Conservation (phyloP, 176 grass and related monocot genomes). For the Triticum dicoccoides region DNA sequence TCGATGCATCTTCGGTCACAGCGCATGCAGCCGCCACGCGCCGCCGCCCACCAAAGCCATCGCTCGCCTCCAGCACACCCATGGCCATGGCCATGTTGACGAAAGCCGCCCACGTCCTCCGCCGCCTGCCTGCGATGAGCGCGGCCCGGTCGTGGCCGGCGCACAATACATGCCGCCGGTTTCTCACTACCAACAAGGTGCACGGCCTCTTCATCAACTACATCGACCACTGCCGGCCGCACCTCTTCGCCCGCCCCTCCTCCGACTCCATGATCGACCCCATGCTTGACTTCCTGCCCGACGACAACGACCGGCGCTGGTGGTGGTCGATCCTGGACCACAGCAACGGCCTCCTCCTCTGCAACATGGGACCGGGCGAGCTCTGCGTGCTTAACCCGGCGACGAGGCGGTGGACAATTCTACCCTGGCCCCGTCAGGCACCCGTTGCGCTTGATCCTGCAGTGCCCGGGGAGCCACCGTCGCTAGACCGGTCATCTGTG, state of each 20-base stretch:
- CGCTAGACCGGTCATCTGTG: too few relatives aligned
- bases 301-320: neutral
- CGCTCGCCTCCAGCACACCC: neutral
- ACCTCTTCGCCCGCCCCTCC: neutral
- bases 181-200: neutral
- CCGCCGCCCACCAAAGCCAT: neutral
- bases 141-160: neutral
- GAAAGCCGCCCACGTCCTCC: neutral
- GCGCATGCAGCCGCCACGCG: neutral
- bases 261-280: neutral
- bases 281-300: neutral
- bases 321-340: neutral
- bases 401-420: neutral
- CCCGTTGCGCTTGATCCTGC: too few relatives aligned
- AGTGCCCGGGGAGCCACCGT: too few relatives aligned
- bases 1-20: too few relatives aligned
- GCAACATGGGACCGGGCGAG: neutral
- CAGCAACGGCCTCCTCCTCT: neutral
- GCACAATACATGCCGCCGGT: too few relatives aligned
- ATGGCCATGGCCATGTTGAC: neutral
- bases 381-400: neutral
- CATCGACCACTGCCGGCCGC: neutral
- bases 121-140: neutral
- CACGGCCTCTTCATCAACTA: neutral
- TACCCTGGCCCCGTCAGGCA: too few relatives aligned